A percentile compares a stretch with the other conserved stretches of the same genome.
Evolutionary conservation across 2,329 filamentous ascomycete species (phyloP).

Genomic region (Fusarium sp.): DNA sequence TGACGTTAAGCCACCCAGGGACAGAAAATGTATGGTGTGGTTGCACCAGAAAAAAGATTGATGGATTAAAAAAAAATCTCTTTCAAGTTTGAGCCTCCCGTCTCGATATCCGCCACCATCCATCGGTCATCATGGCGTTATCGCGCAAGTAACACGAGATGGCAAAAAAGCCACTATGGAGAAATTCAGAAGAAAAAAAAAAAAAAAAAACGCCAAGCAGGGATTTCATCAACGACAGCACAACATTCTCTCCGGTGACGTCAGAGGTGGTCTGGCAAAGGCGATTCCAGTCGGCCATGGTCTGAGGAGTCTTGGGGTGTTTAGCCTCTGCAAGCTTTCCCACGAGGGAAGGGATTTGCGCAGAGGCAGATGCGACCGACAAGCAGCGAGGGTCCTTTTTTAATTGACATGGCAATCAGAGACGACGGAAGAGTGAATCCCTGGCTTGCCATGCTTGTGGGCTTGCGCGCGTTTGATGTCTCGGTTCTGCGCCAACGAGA

Average conservation of each 20-base stretch:
- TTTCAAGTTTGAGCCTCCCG: background rate
- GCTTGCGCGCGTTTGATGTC: slow-evolving; percentile 30
- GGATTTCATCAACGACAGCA: slow-evolving; percentile 11
- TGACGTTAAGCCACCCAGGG: slow-evolving; percentile 25
- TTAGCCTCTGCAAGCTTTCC: slow-evolving; percentile 25
- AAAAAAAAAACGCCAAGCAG: slow-evolving; percentile 9
- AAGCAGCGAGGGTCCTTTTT: slow-evolving; percentile 1
- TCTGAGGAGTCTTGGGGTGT: slow-evolving; percentile 10
- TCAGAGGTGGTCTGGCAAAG: slow-evolving; percentile 28
- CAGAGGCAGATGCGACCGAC: background rate
- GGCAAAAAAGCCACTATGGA: slow-evolving; percentile 13
- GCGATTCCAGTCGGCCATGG: slow-evolving; percentile 9
- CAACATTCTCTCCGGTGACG: slow-evolving; percentile 36
- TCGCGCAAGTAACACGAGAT: slow-evolving; percentile 17
- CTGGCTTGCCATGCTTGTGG: slow-evolving; percentile 17
- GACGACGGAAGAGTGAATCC: background rate
- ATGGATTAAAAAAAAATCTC: slow-evolving; percentile 8
- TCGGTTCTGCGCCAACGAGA: slow-evolving; percentile 21
- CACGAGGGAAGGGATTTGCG: slow-evolving; percentile 27
- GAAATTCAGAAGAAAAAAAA: slow-evolving; percentile 1
- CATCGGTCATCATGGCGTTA: slow-evolving; percentile 10
- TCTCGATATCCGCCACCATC: slow-evolving; percentile 12
- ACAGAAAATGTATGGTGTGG: slow-evolving; percentile 23
- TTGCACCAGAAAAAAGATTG: slow-evolving; percentile 2
- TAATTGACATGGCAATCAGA: background rate